Base-by-base conservation (phyloP, 2,329 filamentous ascomycete genomes). In the Colletotrichum sp. region DNA sequence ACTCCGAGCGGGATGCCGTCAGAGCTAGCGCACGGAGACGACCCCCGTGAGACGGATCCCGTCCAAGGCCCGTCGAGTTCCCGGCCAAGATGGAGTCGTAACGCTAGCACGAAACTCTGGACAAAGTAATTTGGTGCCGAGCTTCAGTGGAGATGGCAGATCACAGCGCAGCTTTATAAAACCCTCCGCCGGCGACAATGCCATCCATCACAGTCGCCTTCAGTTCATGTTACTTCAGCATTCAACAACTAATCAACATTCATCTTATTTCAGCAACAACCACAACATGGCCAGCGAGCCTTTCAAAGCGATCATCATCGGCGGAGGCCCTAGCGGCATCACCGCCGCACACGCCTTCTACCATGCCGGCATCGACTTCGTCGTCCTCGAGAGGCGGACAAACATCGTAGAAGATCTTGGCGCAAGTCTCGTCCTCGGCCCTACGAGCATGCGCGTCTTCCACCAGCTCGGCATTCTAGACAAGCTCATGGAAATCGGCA, bases 331-430 rank as follows among this genome's bases (percentile, higher is more conserved):
- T 10, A 76, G 77, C 7, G 83, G 83, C 2, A 65, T 84, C 4
- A 78, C 77, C 7, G 78, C 81, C 7, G 82, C 82, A 1, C 81
- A 83, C 59, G 78, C 79, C 36, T 79, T 84, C 4, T n/a, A 71
- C 36, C 76, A 76, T 2, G 83, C 83, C 2, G 82, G 81, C 5
- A 83, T 85, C 67, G 81, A 84, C 69, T 85, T 82, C 52, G 56
- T 84, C 2, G 77, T 85, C 4, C 80, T 85, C 8, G 83, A 85
- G 71, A 74, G 80, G 38, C 74, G 81, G 32, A 59, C 72, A 1
- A 65, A 77, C 10, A 73, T 83, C 6, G 78, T 80, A 58, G 77
- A 79, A 34, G 79, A 80, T 30, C 73, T 74, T 24, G 83, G 83
- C 9, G 81, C 82, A 7, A 79, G 80, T 21, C 65, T 84, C 3